Base-by-base conservation (phyloP, 257 asterid genomes). In the Nicotiana sylvestris region DNA sequence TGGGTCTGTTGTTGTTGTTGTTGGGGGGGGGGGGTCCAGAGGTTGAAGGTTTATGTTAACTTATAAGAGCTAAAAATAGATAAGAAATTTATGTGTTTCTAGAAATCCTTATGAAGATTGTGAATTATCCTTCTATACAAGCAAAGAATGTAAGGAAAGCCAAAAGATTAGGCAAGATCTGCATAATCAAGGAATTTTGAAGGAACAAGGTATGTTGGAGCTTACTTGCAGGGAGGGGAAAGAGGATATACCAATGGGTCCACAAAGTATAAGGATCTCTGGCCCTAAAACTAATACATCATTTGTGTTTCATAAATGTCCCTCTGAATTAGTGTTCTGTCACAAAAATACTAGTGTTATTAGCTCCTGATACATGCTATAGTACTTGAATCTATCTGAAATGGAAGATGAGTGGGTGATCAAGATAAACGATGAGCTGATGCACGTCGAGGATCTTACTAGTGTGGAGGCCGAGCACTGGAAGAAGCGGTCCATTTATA, bases 401-500 rank as follows among this genome's bases (percentile, higher is more conserved):
- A 76, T 76, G 80, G 80, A 76, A 76, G 18, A 76, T 76, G 53
- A 82, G 30, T 87, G 91, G 91, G 83, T 87, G 30, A 49, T 83
- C 51, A 66, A 66, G 77, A 81, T 90, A 32, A 55, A 82, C 80
- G 68, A 86, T 6, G 87, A 86, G 77, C 86, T 8, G 77, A 51
- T 32, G 64, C 78, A 81, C 27, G 16, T 57, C 29, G 66, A 81
- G 55, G 76, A 37, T 62, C 76, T 43, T 18, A 70, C 46, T 5
- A 53, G n/a, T n/a, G 83, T 70, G 2, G 89, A 90, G 77, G 72
- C 81, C 6, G 60, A 56, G 1, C 86, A 37, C 0, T 89, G 95
- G 95, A 81, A 77, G 61, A 85, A 84, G 60, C 87, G 81, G 2
- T 91, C 90, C 82, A 88, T 91, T 77, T 91, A 90, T 84, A 33